These are phyloP conservation scores for Edaphochlamys debaryana DNA, from an alignment of 139 green algal genomes.

Conservation along the genomic window DNA sequence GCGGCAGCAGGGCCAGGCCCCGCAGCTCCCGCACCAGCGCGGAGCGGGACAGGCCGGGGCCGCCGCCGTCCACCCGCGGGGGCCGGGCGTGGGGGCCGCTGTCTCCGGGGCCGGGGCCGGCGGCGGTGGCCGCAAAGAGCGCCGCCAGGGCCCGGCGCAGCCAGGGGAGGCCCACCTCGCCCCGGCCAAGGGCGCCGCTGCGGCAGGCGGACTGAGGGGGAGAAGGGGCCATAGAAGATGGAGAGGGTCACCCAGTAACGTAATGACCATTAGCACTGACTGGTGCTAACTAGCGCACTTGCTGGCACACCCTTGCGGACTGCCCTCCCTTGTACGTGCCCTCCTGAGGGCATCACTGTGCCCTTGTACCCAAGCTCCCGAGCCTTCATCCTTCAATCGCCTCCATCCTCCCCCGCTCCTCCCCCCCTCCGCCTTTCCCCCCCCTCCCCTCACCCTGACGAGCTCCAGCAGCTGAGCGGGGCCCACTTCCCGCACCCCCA, in stretches of 20 bases:
- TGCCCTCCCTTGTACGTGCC: no score
- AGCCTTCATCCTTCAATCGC: no score
- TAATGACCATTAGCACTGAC: no score
- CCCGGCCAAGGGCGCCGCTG: neutral
- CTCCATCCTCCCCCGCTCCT: neutral
- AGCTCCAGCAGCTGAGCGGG: constrained; percentile 46
- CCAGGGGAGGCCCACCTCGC: constrained; percentile 38
- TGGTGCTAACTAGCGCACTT: no score
- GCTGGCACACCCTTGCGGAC: no score
- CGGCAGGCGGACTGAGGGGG: no score
- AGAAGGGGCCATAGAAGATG: no score
- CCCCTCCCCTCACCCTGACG: constrained; percentile 28
- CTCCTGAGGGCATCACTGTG: no score
- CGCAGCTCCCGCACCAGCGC: constrained; percentile 44
- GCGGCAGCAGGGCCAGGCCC: constrained; percentile 45
- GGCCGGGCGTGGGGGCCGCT: neutral
- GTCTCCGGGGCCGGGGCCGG: no score
- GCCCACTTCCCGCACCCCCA: constrained; percentile 52
- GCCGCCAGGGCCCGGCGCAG: constrained; percentile 26
- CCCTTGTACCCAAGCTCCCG: no score
- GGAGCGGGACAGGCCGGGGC: neutral
- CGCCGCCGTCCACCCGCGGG: neutral
- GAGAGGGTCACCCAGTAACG: no score
- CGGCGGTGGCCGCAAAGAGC: constrained; percentile 33
- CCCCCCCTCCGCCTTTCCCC: neutral